Evolutionary conservation across 169 alveolate genomes (phyloP).

Genomic region (Plasmodium ovale): DNA sequence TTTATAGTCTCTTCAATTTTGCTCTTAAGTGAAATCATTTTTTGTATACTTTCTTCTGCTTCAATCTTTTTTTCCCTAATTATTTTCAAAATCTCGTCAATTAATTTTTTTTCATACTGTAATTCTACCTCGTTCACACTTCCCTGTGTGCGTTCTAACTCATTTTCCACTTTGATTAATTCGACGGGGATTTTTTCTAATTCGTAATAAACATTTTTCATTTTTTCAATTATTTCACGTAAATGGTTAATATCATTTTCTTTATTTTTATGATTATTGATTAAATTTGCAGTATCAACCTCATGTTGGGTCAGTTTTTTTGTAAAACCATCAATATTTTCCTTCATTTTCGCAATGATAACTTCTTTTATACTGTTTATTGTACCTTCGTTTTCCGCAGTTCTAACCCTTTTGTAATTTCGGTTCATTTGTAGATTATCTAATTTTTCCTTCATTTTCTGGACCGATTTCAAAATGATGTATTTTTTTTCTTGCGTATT

Average conservation of each 20-base stretch:
- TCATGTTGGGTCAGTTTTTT: background rate
- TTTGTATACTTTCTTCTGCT: background rate
- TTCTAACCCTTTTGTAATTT: conserved; percentile 2
- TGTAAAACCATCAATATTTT: background rate
- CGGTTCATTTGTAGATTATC: background rate
- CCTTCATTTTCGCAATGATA: conserved; percentile 4
- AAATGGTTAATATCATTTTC: conserved; percentile 8
- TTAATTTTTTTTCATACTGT: conserved; percentile 7
- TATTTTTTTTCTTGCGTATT: background rate
- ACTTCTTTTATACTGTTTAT: conserved; percentile 16
- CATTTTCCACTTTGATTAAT: background rate
- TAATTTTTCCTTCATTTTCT: background rate
- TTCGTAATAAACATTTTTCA: conserved; percentile 3
- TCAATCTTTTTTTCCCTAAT: conserved; percentile 1
- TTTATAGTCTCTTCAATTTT: conserved; percentile 5
- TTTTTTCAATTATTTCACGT: conserved; percentile 2
- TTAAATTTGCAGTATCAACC: background rate
- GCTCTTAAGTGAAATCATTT: background rate
- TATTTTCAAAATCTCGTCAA: conserved; percentile 2
- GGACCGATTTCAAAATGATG: background rate
- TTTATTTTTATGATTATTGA: background rate
- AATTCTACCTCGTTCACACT: conserved; percentile 5
- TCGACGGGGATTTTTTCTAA: conserved; percentile 5
- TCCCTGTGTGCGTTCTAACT: background rate
- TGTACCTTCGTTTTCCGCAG: background rate